Evolutionary conservation across 2,329 filamentous ascomycete species (phyloP).

Genomic region (Fusarium tjaetaba): DNA sequence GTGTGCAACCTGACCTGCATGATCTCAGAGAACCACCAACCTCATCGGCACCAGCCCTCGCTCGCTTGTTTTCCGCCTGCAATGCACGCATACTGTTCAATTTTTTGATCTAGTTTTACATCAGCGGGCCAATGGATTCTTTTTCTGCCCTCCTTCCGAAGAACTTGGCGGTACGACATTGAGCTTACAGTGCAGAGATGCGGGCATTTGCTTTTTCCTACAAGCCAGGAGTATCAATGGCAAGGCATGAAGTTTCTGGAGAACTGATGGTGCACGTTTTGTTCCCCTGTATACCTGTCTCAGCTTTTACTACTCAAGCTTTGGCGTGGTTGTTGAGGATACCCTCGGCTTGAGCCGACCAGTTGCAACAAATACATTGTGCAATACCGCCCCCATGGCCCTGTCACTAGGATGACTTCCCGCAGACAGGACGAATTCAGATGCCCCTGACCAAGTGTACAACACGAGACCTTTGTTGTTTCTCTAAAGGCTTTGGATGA

Average conservation of each 20-base stretch:
- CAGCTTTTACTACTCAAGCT: conserved; percentile 12
- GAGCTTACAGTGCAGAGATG: neutral
- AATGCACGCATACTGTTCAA: conserved; percentile 24
- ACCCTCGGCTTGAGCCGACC: conserved; percentile 30
- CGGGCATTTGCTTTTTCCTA: neutral
- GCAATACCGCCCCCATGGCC: conserved; percentile 26
- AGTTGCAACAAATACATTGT: conserved; percentile 25
- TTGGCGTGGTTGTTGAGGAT: conserved; percentile 9
- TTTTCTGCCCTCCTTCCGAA: conserved; percentile 3
- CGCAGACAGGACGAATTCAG: neutral
- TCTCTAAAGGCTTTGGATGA: neutral
- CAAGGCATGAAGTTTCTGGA: neutral
- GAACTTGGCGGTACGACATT: conserved; percentile 4
- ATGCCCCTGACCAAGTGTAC: conserved; percentile 1
- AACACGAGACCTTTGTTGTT: neutral
- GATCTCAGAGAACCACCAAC: conserved; percentile 42
- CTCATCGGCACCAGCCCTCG: conserved; percentile 39
- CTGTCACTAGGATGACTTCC: neutral
- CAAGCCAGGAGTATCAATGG: conserved; percentile 3
- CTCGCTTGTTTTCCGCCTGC: conserved; percentile 39
- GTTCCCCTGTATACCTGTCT: conserved; percentile 7
- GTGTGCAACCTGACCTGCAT: conserved; percentile 43
- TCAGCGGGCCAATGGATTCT: neutral
- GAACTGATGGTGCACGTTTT: neutral
- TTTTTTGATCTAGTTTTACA: conserved; percentile 7